Base-by-base conservation (phyloP, 306 rosid genomes). In the Myrica gale region DNA sequence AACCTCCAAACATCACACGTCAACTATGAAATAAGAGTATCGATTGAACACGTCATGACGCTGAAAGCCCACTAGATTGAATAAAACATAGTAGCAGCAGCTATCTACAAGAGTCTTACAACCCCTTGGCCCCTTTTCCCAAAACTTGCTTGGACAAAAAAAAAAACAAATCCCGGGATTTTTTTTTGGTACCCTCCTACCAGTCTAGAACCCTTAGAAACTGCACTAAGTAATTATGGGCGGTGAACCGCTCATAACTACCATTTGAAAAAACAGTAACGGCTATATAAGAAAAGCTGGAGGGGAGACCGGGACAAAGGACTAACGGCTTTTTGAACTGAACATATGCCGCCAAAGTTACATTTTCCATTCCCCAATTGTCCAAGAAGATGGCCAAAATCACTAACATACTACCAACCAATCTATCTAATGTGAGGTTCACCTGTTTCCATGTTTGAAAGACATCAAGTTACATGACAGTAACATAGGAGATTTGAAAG, bases 291-390 rank as follows among this genome's bases (percentile, higher is more conserved):
- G 72, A 87, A 82, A 76, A 74, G 73, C 75, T 79, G 57, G 80
- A 32, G 37, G 37, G 37, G 37, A 32, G 37, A 32, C 37, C 54
- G 86, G 82, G 86, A 74, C 70, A 26, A 85, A 75, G 73, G 71
- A 79, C 86, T 75, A 88, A 85, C 91, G 87, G 82, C 83, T 81
- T 88, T 92, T 92, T 79, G 86, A 92, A 87, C 84, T 84, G 48
- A 81, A 84, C 84, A 84, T 80, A 76, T 76, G 77, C 85, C 87
- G 82, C 74, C 89, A 88, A 71, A 60, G 84, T 82, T 81, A 74
- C 90, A 81, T 77, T 53, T 83, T 73, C 52, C 61, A 76, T 82
- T 77, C 73, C 75, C 79, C 13, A 74, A 57, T 71, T 85, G 88
- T 86, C 83, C 92, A 80, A 69, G 60, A 88, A 76, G 69, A 73